These are phyloP conservation scores for Acacia concinna DNA, from an alignment of 331 rosid genomes.

Conservation along the genomic window DNA sequence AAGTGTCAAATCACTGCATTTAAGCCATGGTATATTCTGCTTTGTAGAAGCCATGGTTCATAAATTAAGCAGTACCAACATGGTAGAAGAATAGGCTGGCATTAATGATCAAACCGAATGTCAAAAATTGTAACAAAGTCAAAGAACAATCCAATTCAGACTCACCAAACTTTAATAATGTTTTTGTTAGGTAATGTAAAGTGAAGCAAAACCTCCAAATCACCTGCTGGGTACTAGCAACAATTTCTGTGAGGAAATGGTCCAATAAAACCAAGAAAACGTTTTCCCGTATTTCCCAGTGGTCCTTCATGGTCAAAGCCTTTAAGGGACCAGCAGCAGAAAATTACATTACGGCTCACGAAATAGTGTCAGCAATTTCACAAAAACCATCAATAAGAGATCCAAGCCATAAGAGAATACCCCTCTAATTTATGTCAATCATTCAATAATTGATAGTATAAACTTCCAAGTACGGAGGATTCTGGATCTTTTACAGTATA, in stretches of 20 bases:
- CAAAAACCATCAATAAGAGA: conserved; percentile 14
- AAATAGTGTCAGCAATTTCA: background rate
- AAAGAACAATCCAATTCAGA: background rate
- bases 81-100: background rate
- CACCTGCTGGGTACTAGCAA: background rate
- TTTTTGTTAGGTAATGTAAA: background rate
- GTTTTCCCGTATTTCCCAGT: background rate
- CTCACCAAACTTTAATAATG: background rate
- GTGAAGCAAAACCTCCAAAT: background rate
- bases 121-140: background rate
- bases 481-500: conserved; percentile 67
- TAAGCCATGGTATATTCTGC: background rate
- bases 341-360: background rate
- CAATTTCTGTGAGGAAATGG: background rate
- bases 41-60: background rate
- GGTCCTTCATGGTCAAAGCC: conserved; percentile 14
- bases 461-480: conserved; percentile 50
- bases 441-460: conserved; percentile 37
- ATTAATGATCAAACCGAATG: background rate
- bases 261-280: background rate
- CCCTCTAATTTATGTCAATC: conserved; percentile 37
- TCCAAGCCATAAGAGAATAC: conserved; percentile 6
- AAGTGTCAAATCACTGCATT: background rate
- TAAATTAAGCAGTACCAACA: background rate
- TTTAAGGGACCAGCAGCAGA: background rate